phyloP scores from a whole-genome alignment of 2,329 filamentous ascomycete genomes.

The Monosporascus sp. region DNA sequence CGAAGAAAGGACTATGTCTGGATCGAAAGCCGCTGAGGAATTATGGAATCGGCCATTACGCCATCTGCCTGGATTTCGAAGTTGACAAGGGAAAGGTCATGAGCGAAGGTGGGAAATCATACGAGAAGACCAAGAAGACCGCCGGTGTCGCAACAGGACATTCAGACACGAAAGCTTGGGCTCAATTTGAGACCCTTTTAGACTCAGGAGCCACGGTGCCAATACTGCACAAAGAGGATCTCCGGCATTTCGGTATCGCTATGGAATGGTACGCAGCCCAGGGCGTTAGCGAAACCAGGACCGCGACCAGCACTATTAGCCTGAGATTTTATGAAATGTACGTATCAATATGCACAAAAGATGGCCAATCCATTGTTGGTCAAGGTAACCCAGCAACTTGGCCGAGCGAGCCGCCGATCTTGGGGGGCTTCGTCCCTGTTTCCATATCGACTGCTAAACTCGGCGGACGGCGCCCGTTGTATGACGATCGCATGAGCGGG shows the following conservation, averaged over 20 bases:
- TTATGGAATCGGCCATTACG: conserved; percentile 21
- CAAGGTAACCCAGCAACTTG: conserved; percentile 18
- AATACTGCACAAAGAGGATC: conserved; percentile 30
- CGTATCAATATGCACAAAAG: conserved; percentile 23
- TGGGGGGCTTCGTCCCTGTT: conserved; percentile 27
- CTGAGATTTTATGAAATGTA: conserved; percentile 31
- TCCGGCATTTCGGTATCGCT: conserved; percentile 30
- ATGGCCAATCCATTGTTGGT: conserved; percentile 22
- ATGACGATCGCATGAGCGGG: conserved; percentile 32
- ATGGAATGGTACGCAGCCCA: conserved; percentile 32
- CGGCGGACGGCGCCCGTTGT: too few relatives aligned
- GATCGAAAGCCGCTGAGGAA: conserved; percentile 3
- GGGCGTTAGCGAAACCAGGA: conserved; percentile 17
- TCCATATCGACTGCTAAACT: conserved; percentile 1
- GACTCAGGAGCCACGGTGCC: conserved; percentile 41
- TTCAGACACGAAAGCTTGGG: conserved; percentile 16
- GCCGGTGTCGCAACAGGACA: not conserved
- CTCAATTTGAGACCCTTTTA: conserved; percentile 30
- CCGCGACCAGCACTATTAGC: conserved; percentile 9
- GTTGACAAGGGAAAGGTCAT: conserved; percentile 10
- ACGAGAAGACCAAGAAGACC: not conserved
- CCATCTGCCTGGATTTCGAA: conserved; percentile 10
- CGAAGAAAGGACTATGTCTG: conserved; percentile 28
- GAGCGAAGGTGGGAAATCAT: not conserved
- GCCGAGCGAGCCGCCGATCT: conserved; percentile 15